Evolutionary conservation across 108 stramenopile genomes (phyloP).

Genomic region (Bacterosira constricta): DNA sequence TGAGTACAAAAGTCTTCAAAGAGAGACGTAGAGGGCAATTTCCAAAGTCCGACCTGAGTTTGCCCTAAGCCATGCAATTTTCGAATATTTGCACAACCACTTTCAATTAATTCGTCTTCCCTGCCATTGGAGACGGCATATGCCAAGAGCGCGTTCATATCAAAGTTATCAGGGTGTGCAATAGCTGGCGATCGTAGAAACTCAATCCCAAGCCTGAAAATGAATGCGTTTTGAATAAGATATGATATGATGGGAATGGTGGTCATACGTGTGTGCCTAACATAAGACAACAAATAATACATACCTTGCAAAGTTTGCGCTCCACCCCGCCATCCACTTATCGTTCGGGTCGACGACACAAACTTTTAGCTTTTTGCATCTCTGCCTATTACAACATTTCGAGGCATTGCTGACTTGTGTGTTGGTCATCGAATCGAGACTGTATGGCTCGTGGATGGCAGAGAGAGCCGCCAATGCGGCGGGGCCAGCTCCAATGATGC

Average conservation of each 20-base stretch:
- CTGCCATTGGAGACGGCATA: conserved; percentile 58
- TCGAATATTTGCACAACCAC: conserved; percentile 47
- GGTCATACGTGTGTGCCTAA: too few relatives aligned
- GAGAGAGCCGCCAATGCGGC: conserved; percentile 65
- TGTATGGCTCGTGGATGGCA: conserved; percentile 56
- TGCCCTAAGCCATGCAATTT: conserved; percentile 49
- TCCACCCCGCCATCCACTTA: conserved; percentile 58
- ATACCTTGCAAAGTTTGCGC: conserved; percentile 49
- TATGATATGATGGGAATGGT: not conserved
- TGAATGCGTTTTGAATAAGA: not conserved
- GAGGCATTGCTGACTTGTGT: conserved; percentile 32
- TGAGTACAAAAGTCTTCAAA: conserved; percentile 73
- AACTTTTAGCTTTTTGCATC: too few relatives aligned
- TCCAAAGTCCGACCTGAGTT: conserved; percentile 70
- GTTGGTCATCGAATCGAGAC: conserved; percentile 43
- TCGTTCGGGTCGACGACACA: conserved; percentile 65
- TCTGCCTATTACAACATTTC: too few relatives aligned
- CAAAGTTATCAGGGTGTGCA: conserved; percentile 75
- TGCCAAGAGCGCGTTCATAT: conserved; percentile 52
- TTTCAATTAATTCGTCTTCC: conserved; percentile 59
- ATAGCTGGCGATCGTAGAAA: conserved; percentile 67
- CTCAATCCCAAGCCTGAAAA: conserved; percentile 56
- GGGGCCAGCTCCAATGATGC: conserved; percentile 75
- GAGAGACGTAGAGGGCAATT: conserved; percentile 60
- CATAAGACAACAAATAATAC: too few relatives aligned